Evolutionary conservation across 768 basidiomycete species (phyloP).

Genomic region (Piloderma croceum): DNA sequence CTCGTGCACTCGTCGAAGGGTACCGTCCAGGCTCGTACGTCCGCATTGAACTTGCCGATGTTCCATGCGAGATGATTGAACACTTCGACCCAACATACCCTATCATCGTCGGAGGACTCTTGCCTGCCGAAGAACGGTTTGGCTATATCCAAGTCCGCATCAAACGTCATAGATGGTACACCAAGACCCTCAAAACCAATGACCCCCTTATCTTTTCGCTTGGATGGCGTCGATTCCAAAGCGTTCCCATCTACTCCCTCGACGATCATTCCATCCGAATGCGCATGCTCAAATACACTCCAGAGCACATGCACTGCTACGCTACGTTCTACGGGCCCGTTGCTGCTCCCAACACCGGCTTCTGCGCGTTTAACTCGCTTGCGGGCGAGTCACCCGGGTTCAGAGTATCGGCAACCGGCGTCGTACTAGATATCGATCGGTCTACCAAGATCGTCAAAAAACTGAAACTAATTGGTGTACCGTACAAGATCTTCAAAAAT

Average conservation of each 20-base stretch:
- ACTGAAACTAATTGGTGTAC: constrained; percentile 90
- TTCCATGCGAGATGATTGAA: constrained; percentile 89
- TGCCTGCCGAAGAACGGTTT: constrained; percentile 85
- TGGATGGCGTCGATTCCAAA: constrained; percentile 98
- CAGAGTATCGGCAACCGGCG: constrained; percentile 88
- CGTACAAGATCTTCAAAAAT: constrained; percentile 98
- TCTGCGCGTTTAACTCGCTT: constrained; percentile 94
- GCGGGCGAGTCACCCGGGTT: constrained; percentile 65
- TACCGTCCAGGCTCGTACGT: constrained; percentile 88
- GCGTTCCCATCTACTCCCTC: constrained; percentile 88
- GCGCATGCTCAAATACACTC: constrained; percentile 99
- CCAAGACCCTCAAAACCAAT: constrained; percentile 89
- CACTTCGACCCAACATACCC: constrained; percentile 91
- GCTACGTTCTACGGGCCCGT: constrained; percentile 97
- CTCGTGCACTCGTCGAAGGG: constrained; percentile 83
- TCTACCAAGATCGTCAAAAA: constrained; percentile 97
- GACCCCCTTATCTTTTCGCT: constrained; percentile 94
- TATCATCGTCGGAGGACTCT: constrained; percentile 86
- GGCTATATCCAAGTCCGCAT: constrained; percentile 93
- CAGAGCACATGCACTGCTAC: constrained; percentile 99
- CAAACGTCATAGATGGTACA: constrained; percentile 94
- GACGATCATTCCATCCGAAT: constrained; percentile 98
- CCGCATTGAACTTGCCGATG: constrained; percentile 77
- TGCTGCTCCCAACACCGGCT: constrained; percentile 87
- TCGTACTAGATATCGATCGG: constrained; percentile 88